A percentile compares a stretch with the other conserved stretches of the same genome.
phyloP scores from a whole-genome alignment of 2,329 filamentous ascomycete species.

The Fusarium mexicanum region DNA sequence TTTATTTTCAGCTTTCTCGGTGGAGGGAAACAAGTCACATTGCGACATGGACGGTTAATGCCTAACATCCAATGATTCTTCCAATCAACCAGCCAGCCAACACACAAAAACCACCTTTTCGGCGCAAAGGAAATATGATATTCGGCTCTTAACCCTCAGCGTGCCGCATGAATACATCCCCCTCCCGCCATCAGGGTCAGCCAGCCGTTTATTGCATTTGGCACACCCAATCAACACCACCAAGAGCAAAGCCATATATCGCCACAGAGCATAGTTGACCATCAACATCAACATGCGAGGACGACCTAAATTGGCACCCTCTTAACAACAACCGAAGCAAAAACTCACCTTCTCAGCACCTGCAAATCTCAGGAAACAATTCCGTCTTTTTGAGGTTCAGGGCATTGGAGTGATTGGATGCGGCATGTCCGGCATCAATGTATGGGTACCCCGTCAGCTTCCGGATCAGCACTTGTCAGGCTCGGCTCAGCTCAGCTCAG shows the following conservation, averaged over 20 bases:
- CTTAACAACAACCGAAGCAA: conserved; percentile 15
- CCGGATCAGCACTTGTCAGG: conserved; percentile 37
- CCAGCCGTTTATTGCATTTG: not conserved
- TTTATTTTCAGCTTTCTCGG: not conserved
- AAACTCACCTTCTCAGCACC: not conserved
- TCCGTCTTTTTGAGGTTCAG: conserved; percentile 1
- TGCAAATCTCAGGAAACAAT: not conserved
- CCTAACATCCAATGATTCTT: conserved; percentile 10
- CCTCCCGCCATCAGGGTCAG: conserved; percentile 5
- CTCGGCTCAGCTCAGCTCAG: conserved; percentile 14
- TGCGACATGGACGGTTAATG: conserved; percentile 24
- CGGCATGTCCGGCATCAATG: conserved; percentile 35
- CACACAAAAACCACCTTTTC: not conserved
- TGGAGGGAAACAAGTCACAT: conserved; percentile 20
- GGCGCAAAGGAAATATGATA: conserved; percentile 27
- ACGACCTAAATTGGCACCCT: conserved; percentile 5
- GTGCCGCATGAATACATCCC: conserved; percentile 19
- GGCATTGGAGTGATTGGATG: conserved; percentile 32
- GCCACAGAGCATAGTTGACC: conserved; percentile 3
- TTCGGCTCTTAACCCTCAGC: conserved; percentile 8
- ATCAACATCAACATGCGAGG: conserved; percentile 3
- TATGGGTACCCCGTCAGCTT: conserved; percentile 37
- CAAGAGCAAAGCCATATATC: conserved; percentile 14
- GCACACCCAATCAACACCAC: not conserved
- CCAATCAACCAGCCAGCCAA: conserved; percentile 8